Evolutionary conservation across 345 rosid genomes (phyloP), one percentile per base, ranked within the genome.

Genomic region (Corchorus capsularis): DNA sequence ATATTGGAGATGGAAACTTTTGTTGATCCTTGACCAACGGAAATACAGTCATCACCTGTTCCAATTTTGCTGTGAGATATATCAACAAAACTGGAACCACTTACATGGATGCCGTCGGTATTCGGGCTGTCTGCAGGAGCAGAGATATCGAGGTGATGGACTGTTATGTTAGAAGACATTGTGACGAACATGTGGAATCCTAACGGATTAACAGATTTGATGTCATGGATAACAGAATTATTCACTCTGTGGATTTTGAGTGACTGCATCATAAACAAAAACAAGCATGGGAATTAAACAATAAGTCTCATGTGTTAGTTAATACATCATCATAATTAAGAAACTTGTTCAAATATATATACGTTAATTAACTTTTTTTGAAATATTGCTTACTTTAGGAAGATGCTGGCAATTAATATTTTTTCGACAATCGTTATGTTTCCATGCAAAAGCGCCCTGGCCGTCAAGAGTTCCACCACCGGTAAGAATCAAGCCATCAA

Each of bases 31-130:
- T 86, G 94, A 19, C 87, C 87, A 66, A 90, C 80, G 39, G 90
- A 90, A 7, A 93, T 41, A 56, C 98, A 91, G 54, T 93, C 97
- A 63, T 93, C 97, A 0, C 93, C 98, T 0, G 98, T 93, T 4
- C 59, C 49, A 20, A 93, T 89, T 1, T 9, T 2, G 9, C 86
- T 79, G 9, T 76, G 80, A 20, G 81, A 34, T 47, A 92, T 81
- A 43, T 78, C 86, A 47, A 93, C 84, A 5, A 69, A 66, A 45
- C 78, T 79, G 76, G 94, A 90, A 55, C 82, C 82, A 77, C 98
- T 90, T 37, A 92, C 77, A 59, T 92, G 98, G 73, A 93, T 80
- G 3, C 98, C 93, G 8, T 89, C 93, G 0, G 93, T 88, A 53
- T 90, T 90, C 8, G 92, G 89, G 80, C 93, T 90, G 0, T 73